A percentile compares a stretch with the other conserved stretches of the same genome.
Evolutionary conservation across 2,329 filamentous ascomycete genomes (phyloP).

Genomic region (Mariannaea elegans): DNA sequence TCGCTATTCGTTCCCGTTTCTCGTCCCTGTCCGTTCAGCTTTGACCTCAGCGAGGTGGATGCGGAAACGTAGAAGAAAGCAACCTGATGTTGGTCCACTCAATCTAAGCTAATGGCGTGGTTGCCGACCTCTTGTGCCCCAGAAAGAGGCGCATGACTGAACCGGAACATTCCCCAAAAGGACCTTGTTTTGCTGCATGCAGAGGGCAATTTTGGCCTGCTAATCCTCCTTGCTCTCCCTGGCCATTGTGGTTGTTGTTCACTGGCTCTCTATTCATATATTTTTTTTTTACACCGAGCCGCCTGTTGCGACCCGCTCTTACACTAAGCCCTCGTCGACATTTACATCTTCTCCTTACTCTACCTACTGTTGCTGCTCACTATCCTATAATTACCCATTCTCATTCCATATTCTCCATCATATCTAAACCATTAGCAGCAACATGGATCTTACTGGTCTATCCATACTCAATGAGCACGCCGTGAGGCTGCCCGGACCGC

Average conservation of each 20-base stretch:
- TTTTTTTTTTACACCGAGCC: background rate
- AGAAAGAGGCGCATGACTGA: constrained; percentile 36
- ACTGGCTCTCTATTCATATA: constrained; percentile 15
- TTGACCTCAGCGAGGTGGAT: constrained; percentile 30
- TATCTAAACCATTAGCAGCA: constrained; percentile 9
- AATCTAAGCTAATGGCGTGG: constrained; percentile 39
- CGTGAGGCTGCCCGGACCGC: constrained; percentile 52
- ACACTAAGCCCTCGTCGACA: background rate
- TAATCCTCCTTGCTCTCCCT: constrained; percentile 24
- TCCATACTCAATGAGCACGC: constrained; percentile 59
- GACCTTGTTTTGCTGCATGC: constrained; percentile 32
- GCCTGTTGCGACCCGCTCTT: background rate
- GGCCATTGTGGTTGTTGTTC: constrained; percentile 26
- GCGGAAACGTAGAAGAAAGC: constrained; percentile 24
- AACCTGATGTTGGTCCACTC: constrained; percentile 41
- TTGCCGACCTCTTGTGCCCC: constrained; percentile 31
- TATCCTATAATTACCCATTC: no score
- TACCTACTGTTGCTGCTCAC: background rate
- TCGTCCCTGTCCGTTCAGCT: constrained; percentile 29
- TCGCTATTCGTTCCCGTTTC: constrained; percentile 34
- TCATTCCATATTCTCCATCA: constrained; percentile 13
- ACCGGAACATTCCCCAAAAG: constrained; percentile 36
- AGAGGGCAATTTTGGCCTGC: constrained; percentile 14
- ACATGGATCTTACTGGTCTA: constrained; percentile 43
- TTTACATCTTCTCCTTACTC: background rate